A percentile compares a stretch with the other conserved stretches of the same genome.
Evolutionary conservation across 495 filamentous ascomycete species (phyloP).

Genomic region (Penicillium mononematosum): DNA sequence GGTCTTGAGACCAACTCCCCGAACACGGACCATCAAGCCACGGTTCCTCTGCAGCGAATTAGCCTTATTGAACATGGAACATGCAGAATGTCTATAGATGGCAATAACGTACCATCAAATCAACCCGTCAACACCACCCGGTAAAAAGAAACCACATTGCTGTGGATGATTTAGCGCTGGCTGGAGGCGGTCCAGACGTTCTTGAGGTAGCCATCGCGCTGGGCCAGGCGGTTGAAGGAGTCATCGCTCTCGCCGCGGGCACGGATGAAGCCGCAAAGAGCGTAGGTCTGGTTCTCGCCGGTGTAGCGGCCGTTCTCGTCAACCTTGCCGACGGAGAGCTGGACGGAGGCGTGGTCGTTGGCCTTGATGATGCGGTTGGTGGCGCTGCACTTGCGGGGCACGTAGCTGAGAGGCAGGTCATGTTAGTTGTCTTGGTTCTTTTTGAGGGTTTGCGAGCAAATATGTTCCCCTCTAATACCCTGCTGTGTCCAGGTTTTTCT

Average conservation of each 20-base stretch:
- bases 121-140: constrained; percentile 32
- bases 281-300: constrained; percentile 95
- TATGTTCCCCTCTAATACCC: constrained; percentile 4
- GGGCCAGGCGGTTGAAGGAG: constrained; percentile 88
- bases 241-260: constrained; percentile 98
- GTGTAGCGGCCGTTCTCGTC: constrained; percentile 96
- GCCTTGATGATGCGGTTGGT: constrained; percentile 99
- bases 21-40: constrained; percentile 35
- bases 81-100: background rate
- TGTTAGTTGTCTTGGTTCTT: constrained; percentile 23
- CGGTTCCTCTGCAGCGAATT: constrained; percentile 25
- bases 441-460: constrained; percentile 14
- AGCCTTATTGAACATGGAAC: background rate
- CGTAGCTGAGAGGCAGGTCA: constrained; percentile 62
- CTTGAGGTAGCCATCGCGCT: constrained; percentile 95
- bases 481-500: constrained; percentile 12
- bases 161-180: constrained; percentile 58
- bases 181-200: constrained; percentile 80
- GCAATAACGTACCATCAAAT: constrained; percentile 32
- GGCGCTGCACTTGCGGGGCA: constrained; percentile 96
- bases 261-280: constrained; percentile 95
- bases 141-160: constrained; percentile 19
- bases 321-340: constrained; percentile 87
- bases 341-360: constrained; percentile 93
- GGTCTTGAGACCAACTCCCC: constrained; percentile 28